These are phyloP conservation scores for Tulasnella sp. DNA, from an alignment of 768 basidiomycete genomes.

Conservation along the genomic window DNA sequence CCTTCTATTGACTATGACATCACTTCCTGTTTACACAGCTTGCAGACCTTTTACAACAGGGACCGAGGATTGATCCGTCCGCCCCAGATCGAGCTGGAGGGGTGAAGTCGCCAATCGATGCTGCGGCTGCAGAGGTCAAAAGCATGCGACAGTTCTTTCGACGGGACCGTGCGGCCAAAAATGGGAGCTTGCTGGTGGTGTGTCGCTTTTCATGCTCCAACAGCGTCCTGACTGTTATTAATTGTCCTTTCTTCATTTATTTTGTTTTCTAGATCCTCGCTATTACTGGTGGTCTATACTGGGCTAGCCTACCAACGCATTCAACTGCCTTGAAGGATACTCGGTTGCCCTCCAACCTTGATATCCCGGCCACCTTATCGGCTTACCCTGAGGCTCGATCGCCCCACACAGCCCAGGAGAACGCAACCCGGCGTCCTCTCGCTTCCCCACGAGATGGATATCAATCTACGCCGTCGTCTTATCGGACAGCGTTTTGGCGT, in stretches of 20 bases:
- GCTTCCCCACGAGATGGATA: background rate
- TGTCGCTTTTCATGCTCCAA: background rate
- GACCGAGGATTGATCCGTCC: slow-evolving; percentile 42
- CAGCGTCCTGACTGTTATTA: too few relatives aligned
- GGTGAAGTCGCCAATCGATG: slow-evolving; percentile 25
- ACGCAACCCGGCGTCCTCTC: background rate
- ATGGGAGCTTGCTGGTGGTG: slow-evolving; percentile 72
- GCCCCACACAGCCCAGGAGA: background rate
- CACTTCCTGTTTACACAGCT: slow-evolving; percentile 36
- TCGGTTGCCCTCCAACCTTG: background rate
- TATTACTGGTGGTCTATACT: slow-evolving; percentile 63
- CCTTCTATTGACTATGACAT: slow-evolving; percentile 10
- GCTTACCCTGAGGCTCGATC: slow-evolving; percentile 3
- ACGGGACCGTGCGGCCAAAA: slow-evolving; percentile 31
- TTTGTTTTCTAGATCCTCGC: slow-evolving; percentile 50
- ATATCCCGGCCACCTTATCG: background rate
- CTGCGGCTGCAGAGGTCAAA: slow-evolving; percentile 1
- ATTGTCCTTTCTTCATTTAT: background rate
- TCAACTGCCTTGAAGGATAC: background rate
- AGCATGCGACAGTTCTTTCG: slow-evolving; percentile 3
- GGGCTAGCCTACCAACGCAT: slow-evolving; percentile 43
- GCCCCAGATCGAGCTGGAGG: slow-evolving; percentile 23
- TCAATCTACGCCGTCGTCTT: background rate
- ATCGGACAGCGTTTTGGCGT: slow-evolving; percentile 57
- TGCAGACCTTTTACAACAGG: slow-evolving; percentile 74